phyloP scores from a whole-genome alignment of 257 asterid species.

The Nicotiana attenuata region DNA sequence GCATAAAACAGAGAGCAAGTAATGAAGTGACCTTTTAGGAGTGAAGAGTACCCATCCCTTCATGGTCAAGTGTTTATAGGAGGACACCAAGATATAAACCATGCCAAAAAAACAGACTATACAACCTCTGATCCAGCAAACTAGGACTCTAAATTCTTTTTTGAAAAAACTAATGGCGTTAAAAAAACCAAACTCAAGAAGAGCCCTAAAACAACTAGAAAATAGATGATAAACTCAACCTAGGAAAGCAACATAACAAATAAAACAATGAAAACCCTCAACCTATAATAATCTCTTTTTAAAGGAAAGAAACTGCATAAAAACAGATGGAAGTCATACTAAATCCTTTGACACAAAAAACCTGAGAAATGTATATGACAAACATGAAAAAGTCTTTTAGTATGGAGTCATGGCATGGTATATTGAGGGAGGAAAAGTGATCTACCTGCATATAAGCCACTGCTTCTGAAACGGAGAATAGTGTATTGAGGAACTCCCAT shows the following conservation, averaged over 20 bases:
- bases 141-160: neutral
- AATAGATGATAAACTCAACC: neutral
- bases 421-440: constrained; percentile 7
- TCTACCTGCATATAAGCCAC: constrained; percentile 93
- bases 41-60: neutral
- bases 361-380: neutral
- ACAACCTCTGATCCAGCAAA: neutral
- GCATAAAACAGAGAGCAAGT: neutral
- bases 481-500: constrained; percentile 86
- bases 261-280: neutral
- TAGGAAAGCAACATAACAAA: neutral
- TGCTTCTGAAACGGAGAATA: constrained; percentile 91
- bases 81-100: neutral
- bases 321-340: neutral
- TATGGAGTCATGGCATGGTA: neutral
- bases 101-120: neutral
- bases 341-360: neutral
- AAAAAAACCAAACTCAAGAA: neutral
- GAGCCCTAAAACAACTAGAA: neutral
- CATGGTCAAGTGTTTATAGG: neutral
- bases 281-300: neutral
- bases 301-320: neutral
- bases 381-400: neutral
- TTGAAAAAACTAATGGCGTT: too few species aligned
- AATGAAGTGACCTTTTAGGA: neutral